A percentile compares a stretch with the other conserved stretches of the same genome.
Evolutionary conservation across 805 yeast species (phyloP).

Genomic region (Teunomyces aglyptinius): DNA sequence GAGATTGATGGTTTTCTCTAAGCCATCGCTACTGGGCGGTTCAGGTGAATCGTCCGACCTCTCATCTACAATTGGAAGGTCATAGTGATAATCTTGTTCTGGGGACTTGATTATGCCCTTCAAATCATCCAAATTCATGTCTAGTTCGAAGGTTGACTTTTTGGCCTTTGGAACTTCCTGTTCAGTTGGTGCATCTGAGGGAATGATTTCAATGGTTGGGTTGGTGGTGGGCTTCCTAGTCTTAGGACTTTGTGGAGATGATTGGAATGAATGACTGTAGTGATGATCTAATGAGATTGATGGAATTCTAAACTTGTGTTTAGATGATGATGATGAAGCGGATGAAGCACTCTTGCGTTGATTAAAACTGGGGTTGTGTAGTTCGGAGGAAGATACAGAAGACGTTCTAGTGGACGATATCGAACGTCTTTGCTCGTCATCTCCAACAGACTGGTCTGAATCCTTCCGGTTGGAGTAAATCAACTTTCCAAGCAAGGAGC

Average conservation of each 20-base stretch:
- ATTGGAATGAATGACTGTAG: constrained; percentile 11
- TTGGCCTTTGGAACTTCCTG: neutral
- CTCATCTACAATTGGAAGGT: neutral
- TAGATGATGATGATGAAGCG: constrained; percentile 18
- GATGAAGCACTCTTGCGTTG: constrained; percentile 17
- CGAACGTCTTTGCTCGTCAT: neutral
- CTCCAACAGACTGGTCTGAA: constrained; percentile 14
- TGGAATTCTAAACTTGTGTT: constrained; percentile 38
- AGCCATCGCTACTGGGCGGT: neutral
- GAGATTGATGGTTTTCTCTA: neutral
- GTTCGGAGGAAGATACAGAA: constrained; percentile 9
- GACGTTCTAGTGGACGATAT: constrained; percentile 4
- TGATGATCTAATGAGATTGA: constrained; percentile 33
- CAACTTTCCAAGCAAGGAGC: constrained; percentile 38
- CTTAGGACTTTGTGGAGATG: neutral
- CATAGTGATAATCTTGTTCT: neutral
- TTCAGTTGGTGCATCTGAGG: constrained; percentile 8
- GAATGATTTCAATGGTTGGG: constrained; percentile 6
- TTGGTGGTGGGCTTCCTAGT: constrained; percentile 14
- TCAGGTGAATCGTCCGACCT: neutral
- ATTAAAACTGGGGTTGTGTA: neutral
- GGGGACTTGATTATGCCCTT: constrained; percentile 45
- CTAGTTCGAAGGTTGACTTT: constrained; percentile 34
- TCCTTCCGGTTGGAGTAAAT: constrained; percentile 36
- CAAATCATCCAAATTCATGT: constrained; percentile 51